Base-by-base conservation (phyloP, 1,284 basidiomycete genomes). In the Phellinidium pouzarii region DNA sequence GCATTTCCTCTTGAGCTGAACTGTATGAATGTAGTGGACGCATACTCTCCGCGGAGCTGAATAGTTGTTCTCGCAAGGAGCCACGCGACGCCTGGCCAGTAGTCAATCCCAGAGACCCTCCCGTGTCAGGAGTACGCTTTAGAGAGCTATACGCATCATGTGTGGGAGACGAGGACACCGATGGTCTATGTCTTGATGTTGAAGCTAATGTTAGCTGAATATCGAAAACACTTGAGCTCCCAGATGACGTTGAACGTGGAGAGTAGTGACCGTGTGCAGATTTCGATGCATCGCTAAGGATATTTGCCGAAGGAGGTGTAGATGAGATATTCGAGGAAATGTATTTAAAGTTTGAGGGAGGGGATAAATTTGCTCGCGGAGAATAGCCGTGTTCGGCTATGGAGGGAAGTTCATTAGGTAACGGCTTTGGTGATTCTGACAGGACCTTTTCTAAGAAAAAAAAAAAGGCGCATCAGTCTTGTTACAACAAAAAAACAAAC, bases 381-480 rank as follows among this genome's bases (percentile, higher is more conserved):
- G 27, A 14, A 34, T 43, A 7, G 41, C 17, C 4, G 49, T 14
- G 19, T 41, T 50, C 17, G 14, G 40, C 8, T 20, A 11, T 31
- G 20, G 40, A 29, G 14, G 48, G 37, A 44, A 50, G 49, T 12
- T 50, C 49, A 25, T 31, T 50, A 12, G 40, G 22, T 7, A 50
- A 19, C 9, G 26, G 26, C 31, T 34, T 50, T 20, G 49, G 49
- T 27, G 49, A 50, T 31, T 50, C 49, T 20, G 49, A 26, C 26
- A 46, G 20, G 19, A 9, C 22, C 8, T 40, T 38, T 43, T 43
- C 51, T 49, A 22, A 4, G 25, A 41, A 20, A 22, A 37, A 19
- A n/a, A 25, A 17, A 20, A 34, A 8, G 14, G 12, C 20, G 29
- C 37, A 17, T 36, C 19, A 26, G 37, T 14, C 37, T 37, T 36